Conservation (phyloP, 1,284 basidiomycete species). For the Tylopilus orsonianus region DNA sequence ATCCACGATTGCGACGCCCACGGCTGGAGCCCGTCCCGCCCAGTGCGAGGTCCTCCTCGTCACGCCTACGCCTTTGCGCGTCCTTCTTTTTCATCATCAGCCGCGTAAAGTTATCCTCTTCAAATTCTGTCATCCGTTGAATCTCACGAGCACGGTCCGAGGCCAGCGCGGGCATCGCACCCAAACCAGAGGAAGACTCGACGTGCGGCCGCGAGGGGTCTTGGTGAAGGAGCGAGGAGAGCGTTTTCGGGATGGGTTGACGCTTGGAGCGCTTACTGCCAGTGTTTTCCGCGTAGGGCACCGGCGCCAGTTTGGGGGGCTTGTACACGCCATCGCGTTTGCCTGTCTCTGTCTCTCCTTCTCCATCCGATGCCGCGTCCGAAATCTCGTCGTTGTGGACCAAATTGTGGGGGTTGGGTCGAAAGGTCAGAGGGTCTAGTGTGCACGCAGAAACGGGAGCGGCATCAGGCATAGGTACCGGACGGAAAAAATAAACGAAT, state of each 20-base stretch:
- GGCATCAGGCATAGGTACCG: conserved; percentile 2
- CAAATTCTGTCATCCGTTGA: conserved; percentile 84
- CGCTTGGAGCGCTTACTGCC: conserved; percentile 45
- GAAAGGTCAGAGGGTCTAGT: conserved; percentile 86
- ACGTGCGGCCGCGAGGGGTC: conserved; percentile 40
- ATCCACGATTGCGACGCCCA: conserved; percentile 65
- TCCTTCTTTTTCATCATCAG: conserved; percentile 93
- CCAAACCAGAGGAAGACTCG: conserved; percentile 59
- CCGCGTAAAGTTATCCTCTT: conserved; percentile 95
- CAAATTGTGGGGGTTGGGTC: conserved; percentile 80
- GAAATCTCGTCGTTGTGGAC: conserved; percentile 42
- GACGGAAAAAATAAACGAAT: background rate
- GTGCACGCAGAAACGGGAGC: conserved; percentile 4
- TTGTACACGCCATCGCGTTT: conserved; percentile 70
- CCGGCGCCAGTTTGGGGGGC: conserved; percentile 89
- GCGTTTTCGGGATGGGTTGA: conserved; percentile 65
- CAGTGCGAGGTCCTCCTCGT: conserved; percentile 92
- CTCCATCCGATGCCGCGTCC: conserved; percentile 37
- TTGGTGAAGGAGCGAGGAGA: conserved; percentile 66
- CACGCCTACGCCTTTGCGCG: conserved; percentile 69
- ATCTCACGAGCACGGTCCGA: conserved; percentile 77
- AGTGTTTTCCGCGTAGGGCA: conserved; percentile 80
- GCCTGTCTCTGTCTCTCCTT: conserved; percentile 30
- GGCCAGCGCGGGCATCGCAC: conserved; percentile 54
- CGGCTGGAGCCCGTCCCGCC: conserved; percentile 58